phyloP scores from a whole-genome alignment of 345 rosid genomes.

The Stellera chamaejasme region DNA sequence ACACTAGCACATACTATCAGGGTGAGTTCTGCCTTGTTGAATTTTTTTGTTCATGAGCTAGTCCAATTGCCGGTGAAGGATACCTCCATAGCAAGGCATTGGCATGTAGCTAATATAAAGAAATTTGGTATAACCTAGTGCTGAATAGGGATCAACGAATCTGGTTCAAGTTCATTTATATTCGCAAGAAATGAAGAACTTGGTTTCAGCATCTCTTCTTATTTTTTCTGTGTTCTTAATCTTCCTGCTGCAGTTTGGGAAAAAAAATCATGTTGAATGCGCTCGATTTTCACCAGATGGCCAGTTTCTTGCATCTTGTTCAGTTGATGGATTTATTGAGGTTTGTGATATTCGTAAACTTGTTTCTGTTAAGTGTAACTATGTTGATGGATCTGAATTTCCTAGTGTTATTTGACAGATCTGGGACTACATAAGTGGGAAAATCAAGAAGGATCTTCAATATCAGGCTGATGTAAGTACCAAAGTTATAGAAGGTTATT shows the following conservation, averaged over 20 bases:
- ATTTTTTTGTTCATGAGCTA: background rate
- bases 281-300: conserved; percentile 97
- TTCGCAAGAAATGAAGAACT: background rate
- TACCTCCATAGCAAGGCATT: too few relatives aligned
- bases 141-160: too few relatives aligned
- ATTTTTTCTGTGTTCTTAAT: background rate
- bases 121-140: background rate
- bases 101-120: too few relatives aligned
- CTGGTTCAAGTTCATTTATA: background rate
- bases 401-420: conserved; percentile 41
- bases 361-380: conserved; percentile 1
- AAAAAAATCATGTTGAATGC: conserved; percentile 94
- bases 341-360: conserved; percentile 23
- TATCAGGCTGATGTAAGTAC: conserved; percentile 92
- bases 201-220: background rate
- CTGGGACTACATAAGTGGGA: conserved; percentile 97
- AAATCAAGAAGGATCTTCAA: conserved; percentile 96
- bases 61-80: too few relatives aligned
- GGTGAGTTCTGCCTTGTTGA: conserved; percentile 26
- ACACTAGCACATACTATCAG: conserved; percentile 72
- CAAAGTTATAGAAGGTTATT: conserved; percentile 2
- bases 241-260: conserved; percentile 64
- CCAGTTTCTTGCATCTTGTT: conserved; percentile 89
- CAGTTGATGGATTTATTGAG: conserved; percentile 98
- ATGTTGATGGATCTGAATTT: conserved; percentile 17